phyloP scores from a whole-genome alignment of 2,329 filamentous ascomycete genomes.

The Rhynchosporium secalis region DNA sequence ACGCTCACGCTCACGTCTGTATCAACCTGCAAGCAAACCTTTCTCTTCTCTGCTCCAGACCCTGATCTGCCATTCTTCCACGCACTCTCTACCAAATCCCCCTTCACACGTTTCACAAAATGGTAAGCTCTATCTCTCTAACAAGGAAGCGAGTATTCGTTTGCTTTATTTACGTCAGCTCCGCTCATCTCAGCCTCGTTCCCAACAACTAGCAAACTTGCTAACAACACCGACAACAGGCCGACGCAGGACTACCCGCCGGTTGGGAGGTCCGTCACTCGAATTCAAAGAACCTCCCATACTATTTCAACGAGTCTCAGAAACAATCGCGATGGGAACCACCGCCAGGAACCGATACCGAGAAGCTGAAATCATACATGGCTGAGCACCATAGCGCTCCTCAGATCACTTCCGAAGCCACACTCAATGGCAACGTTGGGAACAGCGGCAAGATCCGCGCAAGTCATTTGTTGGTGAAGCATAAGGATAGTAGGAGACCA shows the following conservation, averaged over 20 bases:
- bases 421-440: slow-evolving; percentile 39
- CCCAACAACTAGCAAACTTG: slow-evolving; percentile 13
- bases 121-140: slow-evolving; percentile 24
- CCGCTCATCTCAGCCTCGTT: slow-evolving; percentile 13
- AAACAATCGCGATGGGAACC: slow-evolving; percentile 96
- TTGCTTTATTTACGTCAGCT: slow-evolving; percentile 27
- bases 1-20: background rate
- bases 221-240: slow-evolving; percentile 44
- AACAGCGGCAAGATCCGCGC: slow-evolving; percentile 85
- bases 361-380: slow-evolving; percentile 94
- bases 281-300: slow-evolving; percentile 97
- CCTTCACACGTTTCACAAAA: slow-evolving; percentile 27
- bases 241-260: slow-evolving; percentile 77
- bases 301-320: slow-evolving; percentile 90
- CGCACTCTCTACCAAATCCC: slow-evolving; percentile 3
- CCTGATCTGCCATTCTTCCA: slow-evolving; percentile 12
- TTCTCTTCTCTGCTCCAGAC: slow-evolving; percentile 11
- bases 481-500: slow-evolving; percentile 81
- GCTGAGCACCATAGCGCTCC: slow-evolving; percentile 74
- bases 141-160: background rate
- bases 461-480: slow-evolving; percentile 92
- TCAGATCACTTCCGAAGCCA: slow-evolving; percentile 44
- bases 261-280: slow-evolving; percentile 97
- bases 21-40: slow-evolving; percentile 14
- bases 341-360: slow-evolving; percentile 81